Base-by-base conservation (phyloP, 2,329 filamentous ascomycete genomes). In the Lanzia echinophila region DNA sequence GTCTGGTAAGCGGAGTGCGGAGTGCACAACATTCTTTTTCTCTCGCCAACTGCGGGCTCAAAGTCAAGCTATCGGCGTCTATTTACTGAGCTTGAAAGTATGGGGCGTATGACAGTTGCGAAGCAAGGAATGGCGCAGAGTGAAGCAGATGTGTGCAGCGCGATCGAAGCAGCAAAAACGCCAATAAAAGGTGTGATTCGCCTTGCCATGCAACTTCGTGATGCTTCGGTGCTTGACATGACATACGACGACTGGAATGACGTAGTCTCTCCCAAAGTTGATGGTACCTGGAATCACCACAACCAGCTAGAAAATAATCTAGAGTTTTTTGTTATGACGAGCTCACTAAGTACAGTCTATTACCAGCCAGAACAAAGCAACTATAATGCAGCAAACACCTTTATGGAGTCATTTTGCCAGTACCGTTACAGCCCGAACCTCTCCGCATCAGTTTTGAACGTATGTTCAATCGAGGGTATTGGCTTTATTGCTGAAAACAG, bases 281-380 rank as follows among this genome's bases (percentile, higher is more conserved):
- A 73, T 3, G 78, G 76, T 4, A 75, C 74, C 2, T 77, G 74
- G 73, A 81, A 82, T 63, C 71, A 80, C 49, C 77, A 81, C 62
- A 67, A 55, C 17, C 2, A 8, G 4, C 41, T 45, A 22, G 46
- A 6, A 32, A 17, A 50, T 19, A n/a, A 44, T 70, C 13, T 43
- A 24, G 44, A 72, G 41, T 74, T 73, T 55, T 72, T 73, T 59
- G 55, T 73, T 32, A 50, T 70, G 22, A 54, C 72, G 2, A 69
- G 68, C 1, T 72, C 70, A 0, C 50, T 66, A 24, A 58, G 57
- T 43, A 65, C 66, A 0, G 57, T 69, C 2, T 12, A 67, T 1
- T 70, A 71, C 3, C 10, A 34, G 3, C 22, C 10, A 4, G 53
- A 49, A 4, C 56, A 58, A 24, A 19, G 31, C 13, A 58, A 58